Evolutionary conservation across 1,284 basidiomycete species (phyloP).

Genomic region (Cutaneotrichosporon curvatum): DNA sequence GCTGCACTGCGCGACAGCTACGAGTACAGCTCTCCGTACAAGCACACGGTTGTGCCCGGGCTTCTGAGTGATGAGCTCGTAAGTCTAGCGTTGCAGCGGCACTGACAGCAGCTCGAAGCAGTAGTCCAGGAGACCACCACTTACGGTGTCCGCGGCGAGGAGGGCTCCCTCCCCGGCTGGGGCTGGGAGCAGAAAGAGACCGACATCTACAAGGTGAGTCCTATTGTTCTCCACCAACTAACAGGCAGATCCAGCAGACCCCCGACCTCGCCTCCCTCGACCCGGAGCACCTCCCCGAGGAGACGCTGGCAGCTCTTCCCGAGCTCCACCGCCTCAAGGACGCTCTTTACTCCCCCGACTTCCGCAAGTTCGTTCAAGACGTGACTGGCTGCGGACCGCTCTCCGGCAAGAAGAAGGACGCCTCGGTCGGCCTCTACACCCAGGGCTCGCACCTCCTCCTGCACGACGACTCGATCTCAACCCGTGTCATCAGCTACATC

Average conservation of each 20-base stretch:
- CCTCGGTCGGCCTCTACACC: constrained; percentile 89
- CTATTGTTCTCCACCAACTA: neutral
- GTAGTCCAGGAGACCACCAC: constrained; percentile 55
- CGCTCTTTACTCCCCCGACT: constrained; percentile 80
- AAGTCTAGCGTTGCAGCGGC: constrained; percentile 22
- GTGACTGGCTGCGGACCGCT: constrained; percentile 92
- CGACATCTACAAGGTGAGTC: constrained; percentile 88
- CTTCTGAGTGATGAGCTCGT: constrained; percentile 81
- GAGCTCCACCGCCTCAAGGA: constrained; percentile 75
- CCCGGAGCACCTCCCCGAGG: constrained; percentile 54
- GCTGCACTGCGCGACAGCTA: constrained; percentile 50
- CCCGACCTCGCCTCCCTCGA: constrained; percentile 91
- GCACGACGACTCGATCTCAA: constrained; percentile 97
- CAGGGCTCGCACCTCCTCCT: constrained; percentile 85
- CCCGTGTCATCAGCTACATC: constrained; percentile 91
- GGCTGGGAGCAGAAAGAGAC: constrained; percentile 96
- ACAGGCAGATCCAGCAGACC: constrained; percentile 80
- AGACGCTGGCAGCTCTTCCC: constrained; percentile 63
- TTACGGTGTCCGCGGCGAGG: constrained; percentile 42
- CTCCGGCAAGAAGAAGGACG: constrained; percentile 86
- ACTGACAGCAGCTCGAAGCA: constrained; percentile 52
- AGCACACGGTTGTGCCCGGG: constrained; percentile 71
- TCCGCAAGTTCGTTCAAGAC: constrained; percentile 73
- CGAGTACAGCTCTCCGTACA: constrained; percentile 62
- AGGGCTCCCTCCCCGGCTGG: constrained; percentile 44